Percentiles rank a stretch among this genome's conserved stretches.
Conservation (phyloP, 2,329 filamentous ascomycete genomes). For the Chlorencoelia australis region DNA sequence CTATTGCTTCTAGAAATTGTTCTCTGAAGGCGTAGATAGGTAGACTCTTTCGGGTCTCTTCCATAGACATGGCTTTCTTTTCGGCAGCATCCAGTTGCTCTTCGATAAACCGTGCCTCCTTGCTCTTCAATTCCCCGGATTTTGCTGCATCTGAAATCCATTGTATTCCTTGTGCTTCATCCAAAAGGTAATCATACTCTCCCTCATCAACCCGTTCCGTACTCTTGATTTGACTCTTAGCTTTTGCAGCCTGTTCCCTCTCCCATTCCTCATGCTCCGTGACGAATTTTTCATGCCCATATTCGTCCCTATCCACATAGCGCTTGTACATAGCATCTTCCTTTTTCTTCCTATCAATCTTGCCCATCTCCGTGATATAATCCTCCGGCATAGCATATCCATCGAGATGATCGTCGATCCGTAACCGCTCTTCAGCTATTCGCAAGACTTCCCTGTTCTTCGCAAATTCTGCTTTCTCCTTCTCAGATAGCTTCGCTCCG, state of each 20-base stretch:
- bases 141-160: slow-evolving; percentile 69
- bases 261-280: slow-evolving; percentile 98
- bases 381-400: slow-evolving; percentile 91
- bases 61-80: slow-evolving; percentile 76
- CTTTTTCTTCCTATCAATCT: slow-evolving; percentile 79
- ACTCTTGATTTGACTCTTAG: slow-evolving; percentile 72
- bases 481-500: slow-evolving; percentile 62
- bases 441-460: slow-evolving; percentile 76
- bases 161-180: slow-evolving; percentile 78
- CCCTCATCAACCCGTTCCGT: slow-evolving; percentile 66
- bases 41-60: slow-evolving; percentile 81
- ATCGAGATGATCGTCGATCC: slow-evolving; percentile 85
- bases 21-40: slow-evolving; percentile 86
- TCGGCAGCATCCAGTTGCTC: slow-evolving; percentile 82
- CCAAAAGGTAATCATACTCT: slow-evolving; percentile 88
- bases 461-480: slow-evolving; percentile 79
- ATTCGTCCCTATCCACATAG: slow-evolving; percentile 79
- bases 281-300: slow-evolving; percentile 78
- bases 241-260: slow-evolving; percentile 75
- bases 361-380: slow-evolving; percentile 88
- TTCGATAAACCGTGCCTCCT: slow-evolving; percentile 69
- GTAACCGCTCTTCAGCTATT: slow-evolving; percentile 72
- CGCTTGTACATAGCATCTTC: slow-evolving; percentile 83
- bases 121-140: slow-evolving; percentile 62
- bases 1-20: slow-evolving; percentile 76